A percentile compares a stretch with the other conserved stretches of the same genome.
Evolutionary conservation across 208 protist species (phyloP).

Genomic region (Crithidia brevicula): DNA sequence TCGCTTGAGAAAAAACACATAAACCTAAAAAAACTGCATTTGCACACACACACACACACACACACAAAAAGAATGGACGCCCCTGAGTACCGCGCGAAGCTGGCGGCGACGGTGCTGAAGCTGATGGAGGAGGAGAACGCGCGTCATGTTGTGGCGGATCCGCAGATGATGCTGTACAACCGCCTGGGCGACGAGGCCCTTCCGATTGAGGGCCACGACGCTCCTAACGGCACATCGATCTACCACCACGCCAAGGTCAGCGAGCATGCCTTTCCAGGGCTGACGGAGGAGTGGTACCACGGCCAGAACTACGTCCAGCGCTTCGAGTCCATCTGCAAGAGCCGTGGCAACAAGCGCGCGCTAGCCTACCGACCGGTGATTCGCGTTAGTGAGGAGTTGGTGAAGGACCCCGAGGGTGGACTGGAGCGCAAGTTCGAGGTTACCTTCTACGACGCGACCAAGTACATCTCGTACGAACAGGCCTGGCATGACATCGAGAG

Average conservation of each 20-base stretch:
- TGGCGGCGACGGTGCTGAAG: constrained; percentile 45
- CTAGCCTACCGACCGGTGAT: constrained; percentile 61
- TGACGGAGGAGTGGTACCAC: constrained; percentile 45
- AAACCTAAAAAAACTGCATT: constrained; percentile 16
- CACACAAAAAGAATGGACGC: constrained; percentile 12
- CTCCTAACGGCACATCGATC: constrained; percentile 28
- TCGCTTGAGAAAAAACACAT: constrained; percentile 2
- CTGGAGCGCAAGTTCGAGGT: constrained; percentile 43
- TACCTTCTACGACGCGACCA: constrained; percentile 47
- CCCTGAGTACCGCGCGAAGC: constrained; percentile 12
- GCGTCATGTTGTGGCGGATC: constrained; percentile 30
- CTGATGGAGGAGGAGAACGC: constrained; percentile 53
- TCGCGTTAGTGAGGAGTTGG: constrained; percentile 46
- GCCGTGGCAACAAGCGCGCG: constrained; percentile 36
- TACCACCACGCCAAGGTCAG: constrained; percentile 47
- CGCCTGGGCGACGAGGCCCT: constrained; percentile 36
- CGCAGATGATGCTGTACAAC: constrained; percentile 33
- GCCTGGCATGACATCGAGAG: constrained; percentile 59
- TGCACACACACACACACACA: background rate
- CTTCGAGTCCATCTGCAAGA: constrained; percentile 36
- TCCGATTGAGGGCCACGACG: constrained; percentile 36
- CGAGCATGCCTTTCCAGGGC: constrained; percentile 35
- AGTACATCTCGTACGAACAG: constrained; percentile 62
- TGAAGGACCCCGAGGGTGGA: constrained; percentile 33
- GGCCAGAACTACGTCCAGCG: constrained; percentile 44